A percentile compares a stretch with the other conserved stretches of the same genome.
phyloP scores from a whole-genome alignment of 2,329 filamentous ascomycete genomes.

The Xylaria sp. region DNA sequence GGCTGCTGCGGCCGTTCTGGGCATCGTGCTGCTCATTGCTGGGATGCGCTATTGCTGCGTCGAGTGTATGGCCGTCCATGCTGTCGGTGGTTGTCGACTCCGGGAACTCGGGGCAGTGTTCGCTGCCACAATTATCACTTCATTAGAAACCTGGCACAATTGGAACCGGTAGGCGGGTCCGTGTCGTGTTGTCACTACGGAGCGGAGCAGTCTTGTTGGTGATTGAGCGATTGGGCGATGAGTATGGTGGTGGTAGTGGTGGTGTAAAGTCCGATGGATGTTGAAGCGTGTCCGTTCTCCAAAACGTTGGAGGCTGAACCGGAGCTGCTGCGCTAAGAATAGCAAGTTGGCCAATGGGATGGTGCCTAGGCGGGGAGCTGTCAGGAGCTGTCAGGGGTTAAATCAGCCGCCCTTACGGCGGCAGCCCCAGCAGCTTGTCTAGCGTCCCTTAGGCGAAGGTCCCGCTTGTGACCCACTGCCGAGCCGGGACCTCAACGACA shows the following conservation, averaged over 20 bases:
- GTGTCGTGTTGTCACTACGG: not conserved
- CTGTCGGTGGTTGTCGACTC: conserved; percentile 44
- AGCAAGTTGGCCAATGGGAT: conserved; percentile 1
- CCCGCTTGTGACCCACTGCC: too few relatives aligned
- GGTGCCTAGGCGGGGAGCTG: not conserved
- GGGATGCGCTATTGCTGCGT: conserved; percentile 43
- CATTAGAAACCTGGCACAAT: conserved; percentile 38
- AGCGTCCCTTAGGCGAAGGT: not conserved
- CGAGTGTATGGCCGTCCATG: conserved; percentile 40
- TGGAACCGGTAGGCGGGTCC: not conserved
- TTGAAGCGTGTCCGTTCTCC: conserved; percentile 28
- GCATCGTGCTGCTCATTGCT: conserved; percentile 40
- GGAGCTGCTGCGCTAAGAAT: not conserved
- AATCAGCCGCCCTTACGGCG: not conserved
- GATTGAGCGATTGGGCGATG: not conserved
- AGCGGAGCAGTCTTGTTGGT: conserved; percentile 3
- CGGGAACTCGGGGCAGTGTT: conserved; percentile 31
- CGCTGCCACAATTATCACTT: conserved; percentile 40
- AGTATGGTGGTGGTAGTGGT: not conserved
- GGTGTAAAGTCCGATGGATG: not conserved
- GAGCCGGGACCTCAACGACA: not conserved
- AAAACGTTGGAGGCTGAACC: conserved; percentile 23
- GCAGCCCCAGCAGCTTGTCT: not conserved
- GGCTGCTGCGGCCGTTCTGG: conserved; percentile 40
- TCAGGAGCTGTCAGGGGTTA: conserved; percentile 6